Evolutionary conservation across 1,139 yeast genomes (phyloP).

Genomic region (Diutina rugosa): DNA sequence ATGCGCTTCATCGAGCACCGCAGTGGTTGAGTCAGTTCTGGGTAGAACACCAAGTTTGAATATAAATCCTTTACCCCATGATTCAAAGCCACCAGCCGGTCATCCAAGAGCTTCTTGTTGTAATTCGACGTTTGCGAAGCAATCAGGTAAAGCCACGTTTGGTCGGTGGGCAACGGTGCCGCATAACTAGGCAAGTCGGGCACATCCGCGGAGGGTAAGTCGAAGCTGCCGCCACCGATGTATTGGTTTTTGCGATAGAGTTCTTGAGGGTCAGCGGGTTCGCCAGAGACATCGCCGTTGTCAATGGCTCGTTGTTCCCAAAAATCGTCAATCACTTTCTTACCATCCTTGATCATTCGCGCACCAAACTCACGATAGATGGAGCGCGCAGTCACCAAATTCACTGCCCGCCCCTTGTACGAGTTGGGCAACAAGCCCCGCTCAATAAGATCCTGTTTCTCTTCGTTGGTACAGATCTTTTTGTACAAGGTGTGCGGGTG

Average conservation of each 20-base stretch:
- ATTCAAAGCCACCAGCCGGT: slow-evolving; percentile 38
- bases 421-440: slow-evolving; percentile 80
- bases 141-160: slow-evolving; percentile 80
- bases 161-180: slow-evolving; percentile 28
- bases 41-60: slow-evolving; percentile 66
- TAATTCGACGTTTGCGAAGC: slow-evolving; percentile 64
- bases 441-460: slow-evolving; percentile 72
- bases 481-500: slow-evolving; percentile 59
- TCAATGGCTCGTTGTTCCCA: slow-evolving; percentile 65
- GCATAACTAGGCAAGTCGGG: background rate
- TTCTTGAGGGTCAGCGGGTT: slow-evolving; percentile 54
- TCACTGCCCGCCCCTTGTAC: slow-evolving; percentile 77
- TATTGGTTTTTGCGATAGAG: slow-evolving; percentile 1
- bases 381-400: slow-evolving; percentile 77
- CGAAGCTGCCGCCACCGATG: background rate
- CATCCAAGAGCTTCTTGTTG: slow-evolving; percentile 49
- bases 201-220: background rate
- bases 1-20: slow-evolving; percentile 6
- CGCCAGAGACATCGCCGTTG: slow-evolving; percentile 68
- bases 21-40: slow-evolving; percentile 65
- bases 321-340: slow-evolving; percentile 75
- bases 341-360: slow-evolving; percentile 66
- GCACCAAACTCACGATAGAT: slow-evolving; percentile 92
- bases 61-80: slow-evolving; percentile 71
- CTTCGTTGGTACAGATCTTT: slow-evolving; percentile 61